Base-by-base conservation (phyloP, 2,329 filamentous ascomycete species). In the Trichoderma guizhouense region DNA sequence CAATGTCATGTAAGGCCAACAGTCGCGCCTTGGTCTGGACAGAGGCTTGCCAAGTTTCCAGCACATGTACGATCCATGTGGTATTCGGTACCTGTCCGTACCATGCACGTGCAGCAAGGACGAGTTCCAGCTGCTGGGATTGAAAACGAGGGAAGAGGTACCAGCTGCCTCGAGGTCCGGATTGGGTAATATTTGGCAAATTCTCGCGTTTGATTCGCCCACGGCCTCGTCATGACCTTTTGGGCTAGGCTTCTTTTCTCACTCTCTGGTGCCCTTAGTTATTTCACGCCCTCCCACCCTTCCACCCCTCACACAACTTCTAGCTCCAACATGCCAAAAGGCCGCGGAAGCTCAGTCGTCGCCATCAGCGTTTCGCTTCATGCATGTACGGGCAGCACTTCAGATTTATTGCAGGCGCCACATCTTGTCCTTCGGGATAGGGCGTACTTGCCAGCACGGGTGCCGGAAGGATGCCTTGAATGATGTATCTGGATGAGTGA, bases 231-330 rank as follows among this genome's bases (percentile, higher is more conserved):
- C 51, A 18, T 62, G 55, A 18, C 63, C 26, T 55, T 70, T 58
- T 39, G 18, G 66, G 43, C 61, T 72, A 72, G 71, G 21, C 24
- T 70, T 64, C 65, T 72, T 72, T 26, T 64, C 71, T 72, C 71
- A 34, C n/a, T 34, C 28, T 12, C n/a, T 39, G 21, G 30, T 43
- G 39, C 9, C 39, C 21, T 15, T 39, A 57, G 63, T 15, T 9
- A n/a, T 18, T 28, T 34, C 55, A 47, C 53, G 15, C 34, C 30
- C 24, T 43, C 7, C 18, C 53, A n/a, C 24, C 8, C 47, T n/a
- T 11, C 34, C 32, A 36, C 34, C 26, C 24, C 34, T 34, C 55
- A 43, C 53, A 4, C 12, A 11, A 7, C 15, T 30, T 30, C 32
- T 21, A 69, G 55, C 36, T 51, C 55, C n/a, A 51, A 65, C 62